Evolutionary conservation across 2,329 filamentous ascomycete species (phyloP).

Genomic region (Hymenotorrendiella dingleyae): DNA sequence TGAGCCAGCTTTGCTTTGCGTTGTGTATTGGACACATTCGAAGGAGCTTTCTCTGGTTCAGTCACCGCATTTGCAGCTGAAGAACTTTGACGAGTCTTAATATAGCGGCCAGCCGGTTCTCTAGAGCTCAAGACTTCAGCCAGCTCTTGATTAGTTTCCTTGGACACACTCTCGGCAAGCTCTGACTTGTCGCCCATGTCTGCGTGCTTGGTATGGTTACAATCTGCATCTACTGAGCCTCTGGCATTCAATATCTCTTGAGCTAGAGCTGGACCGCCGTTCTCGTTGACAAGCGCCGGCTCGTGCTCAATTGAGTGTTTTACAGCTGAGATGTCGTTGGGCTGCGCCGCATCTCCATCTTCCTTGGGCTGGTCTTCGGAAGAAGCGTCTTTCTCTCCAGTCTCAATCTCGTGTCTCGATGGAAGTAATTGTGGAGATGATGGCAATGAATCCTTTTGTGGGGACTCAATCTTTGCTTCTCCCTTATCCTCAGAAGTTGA

Average conservation of each 20-base stretch:
- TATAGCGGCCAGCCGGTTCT: background rate
- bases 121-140: background rate
- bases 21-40: conserved; percentile 27
- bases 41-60: conserved; percentile 15
- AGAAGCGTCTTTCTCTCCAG: too few species aligned
- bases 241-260: too few species aligned
- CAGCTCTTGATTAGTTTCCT: conserved; percentile 11
- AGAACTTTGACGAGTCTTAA: too few species aligned
- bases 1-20: conserved; percentile 25
- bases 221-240: too few species aligned
- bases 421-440: background rate
- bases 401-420: too few species aligned
- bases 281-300: background rate
- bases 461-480: too few species aligned
- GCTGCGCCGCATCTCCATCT: conserved; percentile 1
- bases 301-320: background rate
- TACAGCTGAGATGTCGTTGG: background rate
- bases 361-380: conserved; percentile 1
- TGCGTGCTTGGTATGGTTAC: too few species aligned
- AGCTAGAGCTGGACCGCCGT: too few species aligned
- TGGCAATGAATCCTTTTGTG: conserved; percentile 2
- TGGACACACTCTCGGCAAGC: background rate
- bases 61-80: conserved; percentile 9
- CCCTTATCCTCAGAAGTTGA: background rate
- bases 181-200: too few species aligned